phyloP scores from a whole-genome alignment of 2,329 filamentous ascomycete species.

The Colletotrichum falcatum region DNA sequence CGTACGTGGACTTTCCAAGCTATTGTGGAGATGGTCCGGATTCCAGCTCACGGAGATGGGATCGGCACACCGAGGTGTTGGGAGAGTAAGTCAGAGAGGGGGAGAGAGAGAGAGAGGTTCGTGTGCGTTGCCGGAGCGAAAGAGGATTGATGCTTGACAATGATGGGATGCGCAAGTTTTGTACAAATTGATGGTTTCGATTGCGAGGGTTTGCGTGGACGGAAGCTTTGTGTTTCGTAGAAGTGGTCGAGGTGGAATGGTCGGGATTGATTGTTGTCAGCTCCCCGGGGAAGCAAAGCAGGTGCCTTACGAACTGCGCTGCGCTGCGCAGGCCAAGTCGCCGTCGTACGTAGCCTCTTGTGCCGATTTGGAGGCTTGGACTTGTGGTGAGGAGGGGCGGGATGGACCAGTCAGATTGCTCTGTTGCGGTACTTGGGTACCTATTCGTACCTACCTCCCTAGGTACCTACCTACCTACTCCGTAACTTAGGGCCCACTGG shows the following conservation, averaged over 20 bases:
- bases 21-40: conserved; percentile 41
- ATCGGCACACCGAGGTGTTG: conserved; percentile 22
- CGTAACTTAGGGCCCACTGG: neutral
- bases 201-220: conserved; percentile 8
- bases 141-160: neutral
- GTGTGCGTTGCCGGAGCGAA: neutral
- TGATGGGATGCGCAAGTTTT: conserved; percentile 9
- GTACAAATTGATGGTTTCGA: neutral
- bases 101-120: neutral
- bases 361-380: conserved; percentile 40
- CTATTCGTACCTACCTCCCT: accelerated
- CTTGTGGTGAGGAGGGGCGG: conserved; percentile 19
- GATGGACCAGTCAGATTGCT: conserved; percentile 28
- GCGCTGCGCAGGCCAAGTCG: conserved; percentile 23
- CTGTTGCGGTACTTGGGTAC: too few species aligned
- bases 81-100: neutral
- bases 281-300: conserved; percentile 33
- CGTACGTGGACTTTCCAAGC: conserved; percentile 41
- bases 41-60: conserved; percentile 35
- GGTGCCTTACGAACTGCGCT: conserved; percentile 1
- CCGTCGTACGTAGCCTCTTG: conserved; percentile 41
- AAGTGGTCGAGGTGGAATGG: conserved; percentile 10
- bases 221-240: conserved; percentile 9
- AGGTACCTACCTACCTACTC: too few species aligned
- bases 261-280: conserved; percentile 37